These are phyloP conservation scores for Saturnispora gosingensis DNA, from an alignment of 805 yeast species.

Conservation along the genomic window DNA sequence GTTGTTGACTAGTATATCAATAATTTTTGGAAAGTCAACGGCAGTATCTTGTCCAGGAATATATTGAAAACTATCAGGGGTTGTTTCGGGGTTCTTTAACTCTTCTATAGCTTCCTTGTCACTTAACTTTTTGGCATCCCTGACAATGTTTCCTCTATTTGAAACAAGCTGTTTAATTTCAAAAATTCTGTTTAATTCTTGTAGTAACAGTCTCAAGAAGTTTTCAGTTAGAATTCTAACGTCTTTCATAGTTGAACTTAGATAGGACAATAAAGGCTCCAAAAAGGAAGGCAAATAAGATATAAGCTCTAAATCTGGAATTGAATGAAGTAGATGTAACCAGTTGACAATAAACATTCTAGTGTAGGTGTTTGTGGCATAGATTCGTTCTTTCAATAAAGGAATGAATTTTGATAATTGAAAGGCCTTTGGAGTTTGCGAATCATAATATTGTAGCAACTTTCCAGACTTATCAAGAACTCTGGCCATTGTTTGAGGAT, in stretches of 20 bases:
- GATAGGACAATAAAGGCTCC: slow-evolving; percentile 70
- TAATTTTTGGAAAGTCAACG: slow-evolving; percentile 70
- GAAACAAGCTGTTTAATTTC: slow-evolving; percentile 49
- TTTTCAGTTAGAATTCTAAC: slow-evolving; percentile 80
- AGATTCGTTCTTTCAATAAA: slow-evolving; percentile 80
- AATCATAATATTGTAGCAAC: slow-evolving; percentile 49
- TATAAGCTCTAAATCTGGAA: slow-evolving; percentile 83
- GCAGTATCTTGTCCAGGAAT: slow-evolving; percentile 74
- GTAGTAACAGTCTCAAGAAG: slow-evolving; percentile 62
- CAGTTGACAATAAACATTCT: slow-evolving; percentile 88
- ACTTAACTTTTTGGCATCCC: neutral
- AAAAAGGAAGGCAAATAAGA: slow-evolving; percentile 83
- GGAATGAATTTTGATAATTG: slow-evolving; percentile 85
- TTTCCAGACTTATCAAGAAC: slow-evolving; percentile 46
- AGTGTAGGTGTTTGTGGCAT: slow-evolving; percentile 87
- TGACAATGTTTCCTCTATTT: slow-evolving; percentile 22
- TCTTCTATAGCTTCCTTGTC: neutral
- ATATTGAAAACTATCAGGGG: slow-evolving; percentile 43
- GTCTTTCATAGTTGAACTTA: slow-evolving; percentile 78
- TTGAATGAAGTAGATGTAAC: slow-evolving; percentile 85
- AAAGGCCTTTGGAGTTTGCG: slow-evolving; percentile 60
- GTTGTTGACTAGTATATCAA: slow-evolving; percentile 73
- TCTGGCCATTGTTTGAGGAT: slow-evolving; percentile 32
- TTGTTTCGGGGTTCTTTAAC: neutral
- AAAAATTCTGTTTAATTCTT: slow-evolving; percentile 71